Evolutionary conservation across 2,329 filamentous ascomycete species (phyloP), one percentile per base, ranked within the genome.

Genomic region (Microsporum ferrugineum): DNA sequence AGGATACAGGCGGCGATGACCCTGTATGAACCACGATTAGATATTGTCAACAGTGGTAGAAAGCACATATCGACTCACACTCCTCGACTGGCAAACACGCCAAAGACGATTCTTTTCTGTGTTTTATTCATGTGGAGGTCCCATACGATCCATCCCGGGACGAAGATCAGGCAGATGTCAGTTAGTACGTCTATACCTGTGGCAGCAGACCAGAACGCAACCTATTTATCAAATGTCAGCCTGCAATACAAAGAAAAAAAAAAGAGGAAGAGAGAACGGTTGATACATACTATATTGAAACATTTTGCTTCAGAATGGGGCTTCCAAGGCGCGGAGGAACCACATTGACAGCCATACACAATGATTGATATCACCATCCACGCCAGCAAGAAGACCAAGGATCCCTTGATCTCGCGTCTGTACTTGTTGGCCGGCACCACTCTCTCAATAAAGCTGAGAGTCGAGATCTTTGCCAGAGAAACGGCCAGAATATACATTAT

Each of bases 281-380:
- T n/a, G 29, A 2, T 23, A 34, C 51, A 36, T 41, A 57, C 55
- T 17, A 23, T 41, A 17, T 43, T 31, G 29, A 57, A 43, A 57
- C 55, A 57, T 17, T 43, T 39, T 43, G 34, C 36, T 8, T 29
- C 17, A 23, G 34, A 31, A n/a, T 27, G 27, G 27, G 38, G 27
- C 6, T 36, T 17, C 64, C 64, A 65, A 41, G 63, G 61, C 12
- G 49, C 12, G 6, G 62, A 61, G 36, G 59, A 27, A 23, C 56
- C 36, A 60, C 64, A 65, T 59, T 65, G 64, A 39, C 64, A 64
- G 6, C 55, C 57, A 33, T 57, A 38, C 3, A 58, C 57, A 38
- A 65, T 58, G 10, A 64, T 59, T 4, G 64, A 60, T 10, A 61
- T 23, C 17, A 60, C 47, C 3, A 59, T 61, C 64, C 64, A 65